Evolutionary conservation across 352 stramenopile genomes (phyloP).

Genomic region (Phytophthora colocasiae): DNA sequence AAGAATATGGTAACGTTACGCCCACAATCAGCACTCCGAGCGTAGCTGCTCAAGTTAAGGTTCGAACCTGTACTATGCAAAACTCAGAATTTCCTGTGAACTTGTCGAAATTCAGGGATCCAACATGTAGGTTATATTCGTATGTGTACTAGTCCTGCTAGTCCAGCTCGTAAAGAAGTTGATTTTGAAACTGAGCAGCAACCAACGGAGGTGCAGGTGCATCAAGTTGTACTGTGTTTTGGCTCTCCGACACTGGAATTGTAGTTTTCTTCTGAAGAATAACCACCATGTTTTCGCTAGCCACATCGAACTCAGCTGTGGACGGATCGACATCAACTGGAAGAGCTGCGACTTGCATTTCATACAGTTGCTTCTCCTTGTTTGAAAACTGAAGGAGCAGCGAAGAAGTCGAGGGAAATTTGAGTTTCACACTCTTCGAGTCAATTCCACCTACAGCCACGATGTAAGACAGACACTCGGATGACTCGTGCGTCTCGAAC

Average conservation of each 20-base stretch:
- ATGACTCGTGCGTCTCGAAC: constrained; percentile 56
- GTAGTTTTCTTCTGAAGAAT: constrained; percentile 55
- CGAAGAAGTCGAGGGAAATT: constrained; percentile 40
- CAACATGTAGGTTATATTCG: constrained; percentile 1
- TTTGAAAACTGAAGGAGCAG: constrained; percentile 47
- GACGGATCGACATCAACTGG: constrained; percentile 37
- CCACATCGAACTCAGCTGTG: constrained; percentile 55
- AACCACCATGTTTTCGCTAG: constrained; percentile 78
- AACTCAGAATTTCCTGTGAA: no score
- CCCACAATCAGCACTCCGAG: no score
- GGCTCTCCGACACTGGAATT: background rate
- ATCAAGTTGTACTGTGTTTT: background rate
- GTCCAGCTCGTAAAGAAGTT: constrained; percentile 77
- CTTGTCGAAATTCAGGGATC: background rate
- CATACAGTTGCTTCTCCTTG: constrained; percentile 28
- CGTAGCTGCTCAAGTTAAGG: background rate
- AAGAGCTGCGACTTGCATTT: constrained; percentile 44
- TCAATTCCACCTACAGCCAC: constrained; percentile 51
- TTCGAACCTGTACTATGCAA: background rate
- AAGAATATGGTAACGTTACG: background rate
- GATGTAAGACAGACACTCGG: constrained; percentile 58
- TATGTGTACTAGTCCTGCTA: constrained; percentile 52
- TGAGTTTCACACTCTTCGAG: constrained; percentile 45
- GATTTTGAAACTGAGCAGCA: constrained; percentile 69
- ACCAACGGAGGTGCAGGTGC: constrained; percentile 15